Evolutionary conservation across 169 alveolate species (phyloP).

Genomic region (Plasmodium fragile): DNA sequence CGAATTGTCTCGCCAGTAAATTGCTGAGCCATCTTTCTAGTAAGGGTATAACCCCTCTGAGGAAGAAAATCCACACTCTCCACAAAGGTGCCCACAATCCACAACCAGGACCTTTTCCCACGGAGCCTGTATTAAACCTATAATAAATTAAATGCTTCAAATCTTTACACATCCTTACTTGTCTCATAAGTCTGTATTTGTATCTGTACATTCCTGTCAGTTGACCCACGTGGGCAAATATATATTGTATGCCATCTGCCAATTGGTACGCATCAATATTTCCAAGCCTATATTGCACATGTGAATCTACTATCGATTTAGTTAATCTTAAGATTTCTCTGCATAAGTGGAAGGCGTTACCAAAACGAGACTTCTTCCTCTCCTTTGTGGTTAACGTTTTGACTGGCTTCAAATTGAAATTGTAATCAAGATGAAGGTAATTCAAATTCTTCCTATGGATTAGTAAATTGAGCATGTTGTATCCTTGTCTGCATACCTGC

Average conservation of each 20-base stretch:
- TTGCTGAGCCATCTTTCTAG: conserved; percentile 99
- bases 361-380: conserved; percentile 99
- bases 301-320: conserved; percentile 98
- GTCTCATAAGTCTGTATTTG: conserved; percentile 99
- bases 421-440: conserved; percentile 99
- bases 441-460: conserved; percentile 99
- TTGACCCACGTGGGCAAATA: conserved; percentile 99
- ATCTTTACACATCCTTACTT: conserved; percentile 99
- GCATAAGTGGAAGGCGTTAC: conserved; percentile 99
- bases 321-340: conserved; percentile 99
- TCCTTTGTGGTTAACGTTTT: conserved; percentile 99
- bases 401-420: conserved; percentile 99
- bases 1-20: conserved; percentile 98
- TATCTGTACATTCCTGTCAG: conserved; percentile 99
- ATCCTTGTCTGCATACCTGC: conserved; percentile 99
- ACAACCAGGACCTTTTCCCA: conserved; percentile 99
- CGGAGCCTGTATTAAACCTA: conserved; percentile 99
- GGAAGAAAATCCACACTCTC: conserved; percentile 99
- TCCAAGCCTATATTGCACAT: conserved; percentile 98
- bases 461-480: conserved; percentile 98
- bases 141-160: conserved; percentile 99
- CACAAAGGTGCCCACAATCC: conserved; percentile 99
- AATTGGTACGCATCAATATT: conserved; percentile 99
- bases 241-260: conserved; percentile 99
- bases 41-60: conserved; percentile 98